These are phyloP conservation scores for Neurospora sp. DNA, from an alignment of 495 filamentous ascomycete genomes.

Conservation along the genomic window DNA sequence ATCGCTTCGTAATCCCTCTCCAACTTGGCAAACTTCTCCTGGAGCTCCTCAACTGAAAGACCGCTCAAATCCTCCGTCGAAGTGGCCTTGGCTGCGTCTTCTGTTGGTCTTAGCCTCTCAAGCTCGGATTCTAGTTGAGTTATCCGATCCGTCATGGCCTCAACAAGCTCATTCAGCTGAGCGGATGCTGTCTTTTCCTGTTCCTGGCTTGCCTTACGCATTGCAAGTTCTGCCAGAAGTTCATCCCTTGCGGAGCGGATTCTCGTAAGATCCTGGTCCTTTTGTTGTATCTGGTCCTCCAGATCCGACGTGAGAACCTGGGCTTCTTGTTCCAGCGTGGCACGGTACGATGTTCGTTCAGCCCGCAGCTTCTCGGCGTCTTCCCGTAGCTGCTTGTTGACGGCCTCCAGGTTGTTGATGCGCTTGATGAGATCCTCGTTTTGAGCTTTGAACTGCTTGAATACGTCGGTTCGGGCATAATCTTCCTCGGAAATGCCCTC, in stretches of 20 bases:
- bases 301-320: constrained; percentile 59
- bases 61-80: constrained; percentile 41
- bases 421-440: constrained; percentile 87
- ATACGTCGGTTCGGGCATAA: constrained; percentile 82
- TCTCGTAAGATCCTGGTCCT: constrained; percentile 76
- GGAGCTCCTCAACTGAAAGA: constrained; percentile 57
- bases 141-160: constrained; percentile 65
- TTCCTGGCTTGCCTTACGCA: constrained; percentile 67
- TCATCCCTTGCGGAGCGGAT: constrained; percentile 78
- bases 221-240: constrained; percentile 66
- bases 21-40: constrained; percentile 58
- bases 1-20: constrained; percentile 73
- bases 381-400: constrained; percentile 73
- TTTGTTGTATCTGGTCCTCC: constrained; percentile 67
- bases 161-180: constrained; percentile 70
- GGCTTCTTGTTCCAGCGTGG: constrained; percentile 67
- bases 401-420: constrained; percentile 84
- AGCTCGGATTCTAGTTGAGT: constrained; percentile 71
- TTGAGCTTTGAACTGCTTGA: constrained; percentile 80
- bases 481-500: constrained; percentile 82
- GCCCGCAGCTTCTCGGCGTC: constrained; percentile 75
- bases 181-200: constrained; percentile 57
- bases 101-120: constrained; percentile 51
- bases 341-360: constrained; percentile 73
- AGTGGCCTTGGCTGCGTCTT: constrained; percentile 31